A percentile compares a stretch with the other conserved stretches of the same genome.
Conservation (phyloP, 176 grass and related monocot species). For the Poa annua region DNA sequence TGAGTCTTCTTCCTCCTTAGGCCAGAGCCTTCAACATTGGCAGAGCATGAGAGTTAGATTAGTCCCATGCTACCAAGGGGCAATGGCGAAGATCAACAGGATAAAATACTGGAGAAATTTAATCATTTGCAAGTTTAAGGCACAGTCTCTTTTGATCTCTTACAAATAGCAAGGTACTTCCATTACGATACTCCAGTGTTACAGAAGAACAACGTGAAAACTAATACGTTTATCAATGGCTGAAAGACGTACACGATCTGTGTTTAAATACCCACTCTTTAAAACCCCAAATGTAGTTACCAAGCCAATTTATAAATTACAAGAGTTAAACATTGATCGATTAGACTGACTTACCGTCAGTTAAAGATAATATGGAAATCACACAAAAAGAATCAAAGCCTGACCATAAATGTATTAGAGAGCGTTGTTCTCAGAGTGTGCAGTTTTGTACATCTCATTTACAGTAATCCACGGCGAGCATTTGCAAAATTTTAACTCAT, state of each 20-base stretch:
- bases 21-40: neutral
- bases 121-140: slow-evolving; percentile 10
- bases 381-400: neutral
- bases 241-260: neutral
- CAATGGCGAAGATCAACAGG: neutral
- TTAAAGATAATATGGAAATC: neutral
- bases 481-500: neutral
- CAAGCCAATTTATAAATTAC: neutral
- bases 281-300: neutral
- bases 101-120: slow-evolving; percentile 3
- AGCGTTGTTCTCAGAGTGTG: neutral
- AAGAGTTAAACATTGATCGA: neutral
- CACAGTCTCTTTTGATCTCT: neutral
- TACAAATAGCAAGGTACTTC: neutral
- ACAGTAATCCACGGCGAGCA: neutral
- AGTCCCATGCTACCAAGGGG: neutral
- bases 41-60: neutral
- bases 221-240: neutral
- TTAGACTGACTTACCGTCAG: neutral
- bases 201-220: neutral
- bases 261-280: neutral
- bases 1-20: no score
- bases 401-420: neutral
- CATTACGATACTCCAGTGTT: neutral
- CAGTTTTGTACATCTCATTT: neutral